A percentile compares a stretch with the other conserved stretches of the same genome.
phyloP scores from a whole-genome alignment of 495 filamentous ascomycete genomes.

The Xylaria intraflava region DNA sequence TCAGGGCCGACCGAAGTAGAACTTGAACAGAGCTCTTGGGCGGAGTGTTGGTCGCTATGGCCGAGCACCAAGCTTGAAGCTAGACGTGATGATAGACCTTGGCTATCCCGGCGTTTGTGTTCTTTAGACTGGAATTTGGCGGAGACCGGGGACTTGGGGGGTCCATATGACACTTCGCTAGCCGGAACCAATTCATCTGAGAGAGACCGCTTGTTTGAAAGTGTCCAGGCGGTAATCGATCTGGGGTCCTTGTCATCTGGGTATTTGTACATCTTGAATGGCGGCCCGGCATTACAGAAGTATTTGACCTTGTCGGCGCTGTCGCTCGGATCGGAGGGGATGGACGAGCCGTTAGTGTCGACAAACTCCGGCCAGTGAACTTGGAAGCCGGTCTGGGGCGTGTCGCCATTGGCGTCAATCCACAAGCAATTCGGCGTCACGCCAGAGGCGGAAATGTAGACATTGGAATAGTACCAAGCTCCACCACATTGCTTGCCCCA shows the following conservation, averaged over 20 bases:
- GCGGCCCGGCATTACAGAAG: not conserved
- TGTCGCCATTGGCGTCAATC: constrained; percentile 27
- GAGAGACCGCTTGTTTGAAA: not conserved
- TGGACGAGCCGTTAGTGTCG: constrained; percentile 2
- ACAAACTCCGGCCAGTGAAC: constrained; percentile 25
- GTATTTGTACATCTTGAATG: not conserved
- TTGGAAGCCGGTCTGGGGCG: constrained; percentile 28
- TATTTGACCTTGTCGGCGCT: not conserved
- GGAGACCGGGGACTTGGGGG: not conserved
- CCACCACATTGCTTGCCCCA: constrained; percentile 25
- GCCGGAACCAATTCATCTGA: not conserved
- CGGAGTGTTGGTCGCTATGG: constrained; percentile 16
- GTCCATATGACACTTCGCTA: constrained; percentile 12
- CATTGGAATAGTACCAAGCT: constrained; percentile 34
- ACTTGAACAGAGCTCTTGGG: constrained; percentile 22
- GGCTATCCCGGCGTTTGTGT: too few relatives aligned
- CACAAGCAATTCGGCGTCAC: constrained; percentile 28
- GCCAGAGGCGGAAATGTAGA: constrained; percentile 39
- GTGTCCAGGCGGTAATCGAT: not conserved
- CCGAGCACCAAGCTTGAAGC: constrained; percentile 16
- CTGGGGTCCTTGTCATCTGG: not conserved
- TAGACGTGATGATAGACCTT: constrained; percentile 2
- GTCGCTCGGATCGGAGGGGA: not conserved
- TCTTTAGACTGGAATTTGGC: too few relatives aligned
- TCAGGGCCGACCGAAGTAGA: constrained; percentile 26